These are phyloP conservation scores for Fraxinus velutina DNA, from an alignment of 305 asterid species.

Conservation along the genomic window DNA sequence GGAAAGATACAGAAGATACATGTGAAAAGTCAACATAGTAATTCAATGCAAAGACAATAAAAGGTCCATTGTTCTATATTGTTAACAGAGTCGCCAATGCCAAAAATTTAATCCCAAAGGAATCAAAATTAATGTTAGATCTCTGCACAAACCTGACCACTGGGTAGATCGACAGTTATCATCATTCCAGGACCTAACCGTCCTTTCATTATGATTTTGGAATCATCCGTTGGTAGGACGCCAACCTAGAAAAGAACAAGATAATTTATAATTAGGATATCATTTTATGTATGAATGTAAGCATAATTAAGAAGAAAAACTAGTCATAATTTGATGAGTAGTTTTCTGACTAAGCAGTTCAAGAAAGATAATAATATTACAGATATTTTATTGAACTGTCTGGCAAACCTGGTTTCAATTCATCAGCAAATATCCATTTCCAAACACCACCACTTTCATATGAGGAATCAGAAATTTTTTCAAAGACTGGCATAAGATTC, in stretches of 20 bases:
- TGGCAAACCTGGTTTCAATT: background rate
- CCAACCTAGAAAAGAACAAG: constrained; percentile 66
- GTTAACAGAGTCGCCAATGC: background rate
- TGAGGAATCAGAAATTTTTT: background rate
- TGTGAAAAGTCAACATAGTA: constrained; percentile 7
- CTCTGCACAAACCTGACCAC: constrained; percentile 75
- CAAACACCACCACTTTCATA: background rate
- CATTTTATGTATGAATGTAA: background rate
- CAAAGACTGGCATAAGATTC: background rate
- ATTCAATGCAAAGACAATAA: constrained; percentile 12
- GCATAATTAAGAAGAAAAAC: constrained; percentile 10
- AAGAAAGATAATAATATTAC: constrained; percentile 12
- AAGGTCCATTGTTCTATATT: background rate
- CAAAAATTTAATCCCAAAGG: background rate
- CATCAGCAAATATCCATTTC: background rate
- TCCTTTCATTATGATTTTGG: constrained; percentile 92
- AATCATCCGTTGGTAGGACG: constrained; percentile 86
- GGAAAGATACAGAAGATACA: background rate
- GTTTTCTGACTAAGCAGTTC: background rate
- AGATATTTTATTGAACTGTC: background rate
- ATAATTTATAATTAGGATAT: constrained; percentile 25
- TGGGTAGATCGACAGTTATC: constrained; percentile 81
- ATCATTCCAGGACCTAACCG: constrained; percentile 99
- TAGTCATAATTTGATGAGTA: background rate
- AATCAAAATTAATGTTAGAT: constrained; percentile 11